Conservation (phyloP, 1,139 yeast genomes). For the Candida gigantensis region DNA sequence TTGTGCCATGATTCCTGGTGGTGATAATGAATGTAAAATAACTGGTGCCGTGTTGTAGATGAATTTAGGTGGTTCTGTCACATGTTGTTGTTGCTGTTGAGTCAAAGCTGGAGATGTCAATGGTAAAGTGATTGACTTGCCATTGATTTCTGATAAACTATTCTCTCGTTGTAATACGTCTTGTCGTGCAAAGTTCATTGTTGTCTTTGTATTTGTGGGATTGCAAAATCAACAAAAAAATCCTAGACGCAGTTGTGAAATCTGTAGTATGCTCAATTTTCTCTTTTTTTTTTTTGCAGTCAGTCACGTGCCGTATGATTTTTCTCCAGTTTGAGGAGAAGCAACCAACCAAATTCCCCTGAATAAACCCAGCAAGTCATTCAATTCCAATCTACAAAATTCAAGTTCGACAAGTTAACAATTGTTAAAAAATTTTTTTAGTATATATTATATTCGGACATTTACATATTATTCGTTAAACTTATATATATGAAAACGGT, state of each 20-base stretch:
- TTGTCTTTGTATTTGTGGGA: neutral
- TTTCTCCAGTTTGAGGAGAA: neutral
- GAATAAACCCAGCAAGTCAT: too few species aligned
- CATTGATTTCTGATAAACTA: too few species aligned
- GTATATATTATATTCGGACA: conserved; percentile 5
- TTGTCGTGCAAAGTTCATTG: too few species aligned
- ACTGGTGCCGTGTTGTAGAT: neutral
- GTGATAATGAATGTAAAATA: neutral
- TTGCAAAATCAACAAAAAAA: conserved; percentile 4
- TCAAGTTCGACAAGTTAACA: too few species aligned
- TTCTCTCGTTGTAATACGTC: too few species aligned
- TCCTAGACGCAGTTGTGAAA: too few species aligned
- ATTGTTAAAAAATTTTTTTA: neutral
- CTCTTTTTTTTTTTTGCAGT: conserved; percentile 3
- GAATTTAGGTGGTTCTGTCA: neutral
- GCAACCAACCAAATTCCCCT: neutral
- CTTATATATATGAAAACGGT: conserved; percentile 6
- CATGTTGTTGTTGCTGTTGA: neutral
- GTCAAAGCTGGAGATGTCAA: conserved; percentile 7
- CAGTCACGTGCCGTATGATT: conserved; percentile 1
- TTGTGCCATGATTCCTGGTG: too few species aligned
- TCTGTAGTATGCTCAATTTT: too few species aligned
- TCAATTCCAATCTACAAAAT: too few species aligned
- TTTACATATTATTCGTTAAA: conserved; percentile 3
- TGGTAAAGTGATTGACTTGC: conserved; percentile 10